phyloP scores from a whole-genome alignment of 164 flowering plant genomes.

The Buxus sempervirens region DNA sequence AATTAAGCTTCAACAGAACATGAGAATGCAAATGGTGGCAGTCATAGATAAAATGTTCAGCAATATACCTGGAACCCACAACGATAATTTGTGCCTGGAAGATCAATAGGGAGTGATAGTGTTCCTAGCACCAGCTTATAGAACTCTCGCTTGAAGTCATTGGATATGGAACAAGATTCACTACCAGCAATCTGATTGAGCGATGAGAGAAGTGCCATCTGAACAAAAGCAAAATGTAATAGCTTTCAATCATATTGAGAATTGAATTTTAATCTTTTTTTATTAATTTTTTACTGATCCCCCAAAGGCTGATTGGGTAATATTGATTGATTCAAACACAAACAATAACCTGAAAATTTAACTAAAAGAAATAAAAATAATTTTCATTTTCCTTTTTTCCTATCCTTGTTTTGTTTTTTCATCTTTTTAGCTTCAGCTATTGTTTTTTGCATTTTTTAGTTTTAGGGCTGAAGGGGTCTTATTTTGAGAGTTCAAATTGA shows the following conservation, averaged over 20 bases:
- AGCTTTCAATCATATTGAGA: neutral
- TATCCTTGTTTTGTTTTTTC: too few species aligned
- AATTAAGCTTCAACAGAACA: neutral
- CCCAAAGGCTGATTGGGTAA: too few species aligned
- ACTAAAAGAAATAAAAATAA: too few species aligned
- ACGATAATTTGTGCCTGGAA: constrained; percentile 83
- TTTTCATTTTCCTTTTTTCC: too few species aligned
- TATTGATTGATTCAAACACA: too few species aligned
- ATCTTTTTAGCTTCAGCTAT: too few species aligned
- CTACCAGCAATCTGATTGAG: constrained; percentile 69
- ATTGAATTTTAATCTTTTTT: neutral
- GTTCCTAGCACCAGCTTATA: constrained; percentile 83
- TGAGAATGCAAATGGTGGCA: neutral
- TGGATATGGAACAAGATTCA: constrained; percentile 40
- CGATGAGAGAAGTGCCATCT: constrained; percentile 91
- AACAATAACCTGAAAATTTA: too few species aligned
- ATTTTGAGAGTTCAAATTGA: neutral
- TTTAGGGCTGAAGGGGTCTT: too few species aligned
- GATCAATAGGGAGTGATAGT: constrained; percentile 81
- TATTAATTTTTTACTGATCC: too few species aligned
- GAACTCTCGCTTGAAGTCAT: constrained; percentile 71
- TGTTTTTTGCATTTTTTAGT: too few species aligned
- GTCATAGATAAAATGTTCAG: constrained; percentile 4
- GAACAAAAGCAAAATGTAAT: constrained; percentile 15
- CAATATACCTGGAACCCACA: constrained; percentile 62